Evolutionary conservation across 2,329 filamentous ascomycete species (phyloP).

Genomic region (Calonectria fujianensis): DNA sequence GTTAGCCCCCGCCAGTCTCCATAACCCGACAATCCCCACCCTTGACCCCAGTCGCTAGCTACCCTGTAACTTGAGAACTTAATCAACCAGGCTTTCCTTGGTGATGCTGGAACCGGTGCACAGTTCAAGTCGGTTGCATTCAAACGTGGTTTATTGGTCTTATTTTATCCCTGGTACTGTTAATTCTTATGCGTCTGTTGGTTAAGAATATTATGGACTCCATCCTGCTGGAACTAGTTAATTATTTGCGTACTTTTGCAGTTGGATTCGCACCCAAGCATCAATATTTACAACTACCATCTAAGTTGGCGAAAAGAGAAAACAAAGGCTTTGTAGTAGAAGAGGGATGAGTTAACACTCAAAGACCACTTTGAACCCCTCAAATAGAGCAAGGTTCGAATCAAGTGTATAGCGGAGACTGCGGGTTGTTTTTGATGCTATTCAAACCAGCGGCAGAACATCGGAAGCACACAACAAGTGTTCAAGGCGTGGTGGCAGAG

Average conservation of each 20-base stretch:
- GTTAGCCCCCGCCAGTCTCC: not conserved
- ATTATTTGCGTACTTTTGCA: not conserved
- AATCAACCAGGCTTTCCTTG: too few species aligned
- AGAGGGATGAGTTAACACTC: not conserved
- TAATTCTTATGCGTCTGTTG: not conserved
- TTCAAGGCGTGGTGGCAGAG: constrained; percentile 22
- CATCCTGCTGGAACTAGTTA: not conserved
- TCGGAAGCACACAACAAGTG: constrained; percentile 4
- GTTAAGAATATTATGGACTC: not conserved
- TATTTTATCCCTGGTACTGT: not conserved
- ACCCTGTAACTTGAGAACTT: constrained; percentile 6
- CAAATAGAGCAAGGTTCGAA: not conserved
- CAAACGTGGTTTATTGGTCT: fast-evolving
- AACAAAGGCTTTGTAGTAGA: too few species aligned
- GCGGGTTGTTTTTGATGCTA: not conserved
- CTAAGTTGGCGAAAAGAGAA: too few species aligned
- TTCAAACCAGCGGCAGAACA: not conserved
- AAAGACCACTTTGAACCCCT: not conserved
- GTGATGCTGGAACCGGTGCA: not conserved
- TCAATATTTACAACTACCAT: too few species aligned
- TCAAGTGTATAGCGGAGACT: too few species aligned
- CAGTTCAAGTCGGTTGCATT: too few species aligned
- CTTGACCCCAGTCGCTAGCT: not conserved
- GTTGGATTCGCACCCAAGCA: not conserved
- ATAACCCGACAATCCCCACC: not conserved